These are phyloP conservation scores for Penicillium sp. DNA, from an alignment of 2,329 filamentous ascomycete species.

Conservation along the genomic window DNA sequence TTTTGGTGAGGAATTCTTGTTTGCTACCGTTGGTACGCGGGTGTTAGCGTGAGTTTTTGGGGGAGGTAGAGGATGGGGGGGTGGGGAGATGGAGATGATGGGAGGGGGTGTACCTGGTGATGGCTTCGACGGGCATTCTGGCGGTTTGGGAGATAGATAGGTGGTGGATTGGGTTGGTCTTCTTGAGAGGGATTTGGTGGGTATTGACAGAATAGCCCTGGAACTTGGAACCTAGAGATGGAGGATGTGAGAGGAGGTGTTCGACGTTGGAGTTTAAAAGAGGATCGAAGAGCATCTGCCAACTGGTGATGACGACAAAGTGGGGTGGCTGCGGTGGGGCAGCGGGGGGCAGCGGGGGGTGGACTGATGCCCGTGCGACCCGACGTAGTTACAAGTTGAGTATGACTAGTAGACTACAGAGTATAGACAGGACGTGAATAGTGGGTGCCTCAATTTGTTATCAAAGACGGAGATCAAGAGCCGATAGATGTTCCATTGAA, in stretches of 20 bases:
- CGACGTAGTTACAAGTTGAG: not conserved
- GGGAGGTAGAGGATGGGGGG: too few species aligned
- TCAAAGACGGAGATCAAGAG: too few species aligned
- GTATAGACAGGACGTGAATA: too few species aligned
- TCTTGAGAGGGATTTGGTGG: not conserved
- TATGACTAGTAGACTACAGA: too few species aligned
- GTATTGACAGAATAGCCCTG: too few species aligned
- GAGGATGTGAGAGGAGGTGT: not conserved
- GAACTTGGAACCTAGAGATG: too few species aligned
- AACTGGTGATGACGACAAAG: not conserved
- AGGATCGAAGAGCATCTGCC: not conserved
- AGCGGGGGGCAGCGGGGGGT: too few species aligned
- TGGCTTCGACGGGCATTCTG: conserved; percentile 13
- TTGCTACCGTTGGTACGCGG: not conserved
- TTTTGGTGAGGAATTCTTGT: conserved; percentile 11
- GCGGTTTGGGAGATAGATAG: not conserved
- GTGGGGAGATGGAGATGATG: not conserved
- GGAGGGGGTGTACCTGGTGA: not conserved
- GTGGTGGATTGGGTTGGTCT: not conserved
- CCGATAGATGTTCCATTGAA: too few species aligned
- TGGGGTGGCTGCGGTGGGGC: not conserved
- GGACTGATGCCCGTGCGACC: not conserved
- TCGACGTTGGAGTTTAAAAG: not conserved
- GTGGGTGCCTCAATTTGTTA: too few species aligned
- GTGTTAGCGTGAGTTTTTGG: not conserved